Evolutionary conservation across 495 filamentous ascomycete species (phyloP).

Genomic region (Penicillium paxilli): DNA sequence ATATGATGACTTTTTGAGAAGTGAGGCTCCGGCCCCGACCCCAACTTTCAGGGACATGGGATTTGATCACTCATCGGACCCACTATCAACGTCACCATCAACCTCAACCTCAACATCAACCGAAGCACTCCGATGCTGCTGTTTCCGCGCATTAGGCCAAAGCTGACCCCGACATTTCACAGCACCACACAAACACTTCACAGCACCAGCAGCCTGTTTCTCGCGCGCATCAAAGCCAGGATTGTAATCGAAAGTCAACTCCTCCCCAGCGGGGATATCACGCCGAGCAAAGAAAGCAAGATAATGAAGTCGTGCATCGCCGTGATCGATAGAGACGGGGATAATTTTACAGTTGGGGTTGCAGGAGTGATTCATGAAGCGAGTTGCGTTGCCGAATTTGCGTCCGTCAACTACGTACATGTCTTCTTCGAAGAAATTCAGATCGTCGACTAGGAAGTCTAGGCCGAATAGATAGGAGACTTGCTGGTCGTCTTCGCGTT

Average conservation of each 20-base stretch:
- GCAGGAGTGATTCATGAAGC: slow-evolving; percentile 70
- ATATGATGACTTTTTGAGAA: too few relatives aligned
- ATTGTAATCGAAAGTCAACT: slow-evolving; percentile 88
- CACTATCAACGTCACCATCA: neutral
- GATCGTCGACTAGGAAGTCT: slow-evolving; percentile 67
- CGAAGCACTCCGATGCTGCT: neutral
- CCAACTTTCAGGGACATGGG: neutral
- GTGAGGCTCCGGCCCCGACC: too few relatives aligned
- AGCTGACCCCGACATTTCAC: slow-evolving; percentile 66
- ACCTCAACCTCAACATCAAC: neutral
- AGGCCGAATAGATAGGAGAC: slow-evolving; percentile 78
- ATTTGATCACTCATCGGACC: neutral
- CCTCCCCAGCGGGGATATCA: slow-evolving; percentile 66
- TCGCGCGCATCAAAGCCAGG: slow-evolving; percentile 54
- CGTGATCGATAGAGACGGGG: slow-evolving; percentile 69
- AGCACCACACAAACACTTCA: slow-evolving; percentile 68
- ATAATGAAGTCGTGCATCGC: slow-evolving; percentile 76
- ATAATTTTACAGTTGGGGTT: slow-evolving; percentile 78
- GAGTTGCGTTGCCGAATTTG: slow-evolving; percentile 54
- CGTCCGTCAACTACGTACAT: slow-evolving; percentile 61
- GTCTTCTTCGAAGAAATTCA: slow-evolving; percentile 12
- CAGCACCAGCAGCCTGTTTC: slow-evolving; percentile 52
- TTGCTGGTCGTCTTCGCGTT: slow-evolving; percentile 53
- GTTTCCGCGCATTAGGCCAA: slow-evolving; percentile 53
- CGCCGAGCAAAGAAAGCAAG: slow-evolving; percentile 80